A percentile compares a stretch with the other conserved stretches of the same genome.
Conservation (phyloP, 2,329 filamentous ascomycete genomes). For the Salinomyces thailandicus region DNA sequence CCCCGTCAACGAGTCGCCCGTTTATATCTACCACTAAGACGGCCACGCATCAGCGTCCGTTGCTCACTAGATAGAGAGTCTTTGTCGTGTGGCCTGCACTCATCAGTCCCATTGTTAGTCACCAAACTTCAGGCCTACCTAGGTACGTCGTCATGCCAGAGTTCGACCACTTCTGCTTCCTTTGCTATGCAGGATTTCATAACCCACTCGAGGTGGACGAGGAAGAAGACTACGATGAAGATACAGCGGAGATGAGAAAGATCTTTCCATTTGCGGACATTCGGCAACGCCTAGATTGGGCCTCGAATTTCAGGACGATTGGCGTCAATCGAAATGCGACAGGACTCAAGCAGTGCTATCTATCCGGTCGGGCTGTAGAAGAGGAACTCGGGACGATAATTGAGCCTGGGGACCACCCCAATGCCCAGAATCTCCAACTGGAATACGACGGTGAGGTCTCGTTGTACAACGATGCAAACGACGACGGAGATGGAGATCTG, state of each 20-base stretch:
- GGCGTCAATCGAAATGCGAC: constrained; percentile 1
- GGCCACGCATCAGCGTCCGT: too few relatives aligned
- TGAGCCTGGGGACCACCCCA: background rate
- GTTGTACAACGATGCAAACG: background rate
- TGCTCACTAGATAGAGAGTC: too few relatives aligned
- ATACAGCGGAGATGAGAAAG: background rate
- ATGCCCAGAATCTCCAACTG: background rate
- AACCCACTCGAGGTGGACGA: background rate
- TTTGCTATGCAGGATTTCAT: background rate
- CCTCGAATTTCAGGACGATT: background rate
- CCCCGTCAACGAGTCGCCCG: too few relatives aligned
- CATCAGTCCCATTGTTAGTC: too few relatives aligned
- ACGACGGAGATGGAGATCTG: constrained; percentile 1
- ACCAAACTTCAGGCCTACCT: too few relatives aligned
- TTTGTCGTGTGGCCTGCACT: too few relatives aligned
- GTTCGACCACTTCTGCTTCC: background rate
- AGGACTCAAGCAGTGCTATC: constrained; percentile 2
- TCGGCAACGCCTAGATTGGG: constrained; percentile 1
- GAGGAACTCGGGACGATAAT: background rate
- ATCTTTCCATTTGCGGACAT: background rate
- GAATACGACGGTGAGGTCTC: background rate
- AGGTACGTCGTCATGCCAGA: too few relatives aligned
- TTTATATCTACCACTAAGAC: too few relatives aligned
- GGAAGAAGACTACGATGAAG: background rate
- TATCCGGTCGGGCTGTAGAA: background rate